Base-by-base conservation (phyloP, 768 basidiomycete genomes). In the Termitomyces sp. region DNA sequence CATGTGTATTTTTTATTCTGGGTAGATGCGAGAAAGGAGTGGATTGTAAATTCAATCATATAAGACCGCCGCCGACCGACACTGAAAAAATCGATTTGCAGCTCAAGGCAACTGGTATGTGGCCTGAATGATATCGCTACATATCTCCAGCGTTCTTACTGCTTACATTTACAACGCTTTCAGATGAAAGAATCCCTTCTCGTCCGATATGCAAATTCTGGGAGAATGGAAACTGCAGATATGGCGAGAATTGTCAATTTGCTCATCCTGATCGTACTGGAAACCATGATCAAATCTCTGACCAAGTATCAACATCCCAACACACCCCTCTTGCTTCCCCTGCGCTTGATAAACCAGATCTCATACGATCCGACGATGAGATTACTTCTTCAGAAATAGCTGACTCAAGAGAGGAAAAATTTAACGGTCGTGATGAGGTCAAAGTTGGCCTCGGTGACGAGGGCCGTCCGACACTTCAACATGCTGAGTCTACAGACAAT, bases 1-100 rank as follows among this genome's bases (percentile, higher is more conserved):
- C 51, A 5, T 67, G 66, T 48, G 44, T 63, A 13, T 67, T 65
- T 44, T 67, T 60, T 46, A 18, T 50, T 2, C 38, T 60, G 41
- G 57, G 58, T 13, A 55, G 33, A 56, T 66, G 65, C 43, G 18
- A n/a, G 16, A 60, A 59, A 14, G 63, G 65, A 33, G 53, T 53
- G n/a, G 49, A 44, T 33, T 65, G 65, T 35, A 54, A 40, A 16
- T 65, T 65, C 56, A 30, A 46, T 20, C 65, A 65, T 45, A 22
- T 52, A 30, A 35, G 16, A n/a, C 20, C 32, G 20, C n/a, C 51
- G 36, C 10, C n/a, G 5, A 20, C 6, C 16, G 26, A 43, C 9
- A 22, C 5, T 24, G 13, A 13, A 9, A 20, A 20, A 13, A 38
- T n/a, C 3, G 16, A 14, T 38, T 33, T 9, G 18, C 47, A 57